phyloP scores from a whole-genome alignment of 2,329 filamentous ascomycete genomes.

The Cladophialophora psammophila region DNA sequence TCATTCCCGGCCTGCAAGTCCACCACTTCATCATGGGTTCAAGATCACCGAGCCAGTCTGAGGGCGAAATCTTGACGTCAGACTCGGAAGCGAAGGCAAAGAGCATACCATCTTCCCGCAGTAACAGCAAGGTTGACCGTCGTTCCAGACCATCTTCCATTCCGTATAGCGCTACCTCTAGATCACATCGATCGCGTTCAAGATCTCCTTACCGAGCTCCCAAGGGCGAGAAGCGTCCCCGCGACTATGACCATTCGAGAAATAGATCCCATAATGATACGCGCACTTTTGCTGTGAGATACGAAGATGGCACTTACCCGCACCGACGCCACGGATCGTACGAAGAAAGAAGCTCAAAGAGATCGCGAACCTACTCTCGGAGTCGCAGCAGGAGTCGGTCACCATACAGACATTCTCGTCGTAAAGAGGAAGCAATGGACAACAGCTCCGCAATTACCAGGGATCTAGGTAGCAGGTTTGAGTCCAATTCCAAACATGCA shows the following conservation, averaged over 20 bases:
- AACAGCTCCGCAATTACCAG: background rate
- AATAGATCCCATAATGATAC: conserved; percentile 43
- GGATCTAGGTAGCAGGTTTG: conserved; percentile 1
- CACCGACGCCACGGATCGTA: conserved; percentile 52
- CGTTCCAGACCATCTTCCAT: conserved; percentile 75
- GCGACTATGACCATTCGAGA: conserved; percentile 48
- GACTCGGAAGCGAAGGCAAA: conserved; percentile 81
- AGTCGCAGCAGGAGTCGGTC: conserved; percentile 52
- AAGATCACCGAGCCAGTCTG: conserved; percentile 73
- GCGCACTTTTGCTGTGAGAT: conserved; percentile 47
- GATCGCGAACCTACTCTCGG: conserved; percentile 48
- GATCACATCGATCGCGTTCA: conserved; percentile 48
- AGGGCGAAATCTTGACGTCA: conserved; percentile 85
- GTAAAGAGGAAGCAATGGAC: conserved; percentile 29
- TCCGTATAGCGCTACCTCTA: conserved; percentile 43
- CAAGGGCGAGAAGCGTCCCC: conserved; percentile 52
- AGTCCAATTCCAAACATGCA: conserved; percentile 1
- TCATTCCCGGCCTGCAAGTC: conserved; percentile 36
- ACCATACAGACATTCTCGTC: conserved; percentile 47
- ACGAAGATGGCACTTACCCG: conserved; percentile 50
- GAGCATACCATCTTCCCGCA: conserved; percentile 75
- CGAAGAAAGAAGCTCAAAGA: conserved; percentile 60
- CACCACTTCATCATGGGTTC: conserved; percentile 54
- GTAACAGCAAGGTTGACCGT: conserved; percentile 89
- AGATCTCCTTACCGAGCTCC: conserved; percentile 52